Percentiles rank a stretch among this genome's conserved stretches.
These are phyloP conservation scores for Cercospora janseana DNA, from an alignment of 2,329 filamentous ascomycete species.

Conservation along the genomic window DNA sequence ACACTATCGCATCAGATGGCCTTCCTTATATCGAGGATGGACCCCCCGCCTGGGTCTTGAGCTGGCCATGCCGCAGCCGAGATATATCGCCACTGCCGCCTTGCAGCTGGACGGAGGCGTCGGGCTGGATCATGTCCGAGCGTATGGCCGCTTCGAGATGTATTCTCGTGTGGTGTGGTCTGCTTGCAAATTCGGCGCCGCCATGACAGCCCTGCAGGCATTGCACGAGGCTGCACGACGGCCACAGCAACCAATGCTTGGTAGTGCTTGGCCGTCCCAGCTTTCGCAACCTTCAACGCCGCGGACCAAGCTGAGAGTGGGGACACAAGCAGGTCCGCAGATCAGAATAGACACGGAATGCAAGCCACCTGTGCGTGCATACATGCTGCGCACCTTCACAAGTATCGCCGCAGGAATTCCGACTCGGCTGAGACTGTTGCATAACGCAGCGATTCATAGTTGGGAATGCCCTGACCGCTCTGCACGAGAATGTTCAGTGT, in stretches of 20 bases:
- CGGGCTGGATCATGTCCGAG: slow-evolving; percentile 1
- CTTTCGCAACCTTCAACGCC: not conserved
- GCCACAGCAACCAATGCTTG: slow-evolving; percentile 1
- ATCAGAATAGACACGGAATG: too few species aligned
- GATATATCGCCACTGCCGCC: not conserved
- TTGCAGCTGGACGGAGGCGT: slow-evolving; percentile 3
- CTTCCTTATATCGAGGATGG: not conserved
- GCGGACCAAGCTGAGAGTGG: not conserved
- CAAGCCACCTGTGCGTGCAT: not conserved
- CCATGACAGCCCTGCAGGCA: not conserved
- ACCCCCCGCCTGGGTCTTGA: not conserved
- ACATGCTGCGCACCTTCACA: not conserved
- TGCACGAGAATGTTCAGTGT: not conserved
- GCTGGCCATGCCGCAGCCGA: not conserved
- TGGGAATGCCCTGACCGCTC: not conserved
- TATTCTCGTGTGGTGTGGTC: not conserved
- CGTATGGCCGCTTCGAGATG: not conserved
- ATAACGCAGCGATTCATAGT: not conserved
- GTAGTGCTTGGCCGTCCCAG: slow-evolving; percentile 5
- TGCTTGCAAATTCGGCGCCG: not conserved
- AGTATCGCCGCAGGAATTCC: too few species aligned
- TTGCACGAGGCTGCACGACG: slow-evolving; percentile 1
- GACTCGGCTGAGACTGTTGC: not conserved
- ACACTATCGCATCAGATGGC: not conserved
- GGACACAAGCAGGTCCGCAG: slow-evolving; percentile 2